Percentiles rank a stretch among this genome's conserved stretches.
These are phyloP conservation scores for Fusarium coffeatum DNA, from an alignment of 2,329 filamentous ascomycete species.

Conservation along the genomic window DNA sequence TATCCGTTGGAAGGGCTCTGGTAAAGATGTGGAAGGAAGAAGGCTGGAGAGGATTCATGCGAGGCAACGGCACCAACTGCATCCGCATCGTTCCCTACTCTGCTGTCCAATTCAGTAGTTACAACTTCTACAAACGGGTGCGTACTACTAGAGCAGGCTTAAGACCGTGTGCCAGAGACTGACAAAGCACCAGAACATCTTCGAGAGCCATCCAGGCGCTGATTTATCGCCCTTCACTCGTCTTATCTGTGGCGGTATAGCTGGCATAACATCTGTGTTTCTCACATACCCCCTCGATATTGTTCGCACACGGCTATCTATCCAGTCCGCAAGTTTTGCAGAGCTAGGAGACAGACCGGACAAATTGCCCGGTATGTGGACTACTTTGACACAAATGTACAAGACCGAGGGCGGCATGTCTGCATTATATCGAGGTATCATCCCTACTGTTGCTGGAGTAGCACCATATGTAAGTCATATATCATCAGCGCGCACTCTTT, in stretches of 20 bases:
- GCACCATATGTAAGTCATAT: slow-evolving; percentile 80
- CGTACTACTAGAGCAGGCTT: slow-evolving; percentile 45
- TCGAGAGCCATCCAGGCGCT: slow-evolving; percentile 79
- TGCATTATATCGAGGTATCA: slow-evolving; percentile 92
- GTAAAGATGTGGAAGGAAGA: slow-evolving; percentile 97
- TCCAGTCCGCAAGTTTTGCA: slow-evolving; percentile 96
- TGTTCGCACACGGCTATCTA: slow-evolving; percentile 92
- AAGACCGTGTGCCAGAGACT: background rate
- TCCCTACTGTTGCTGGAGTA: slow-evolving; percentile 94
- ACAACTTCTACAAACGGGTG: slow-evolving; percentile 96
- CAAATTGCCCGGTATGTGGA: slow-evolving; percentile 92
- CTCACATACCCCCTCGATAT: slow-evolving; percentile 98
- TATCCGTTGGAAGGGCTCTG: slow-evolving; percentile 89
- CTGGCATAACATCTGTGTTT: slow-evolving; percentile 94
- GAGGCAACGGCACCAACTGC: slow-evolving; percentile 97
- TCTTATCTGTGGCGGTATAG: slow-evolving; percentile 88
- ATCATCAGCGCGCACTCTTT: background rate
- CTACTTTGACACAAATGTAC: slow-evolving; percentile 85
- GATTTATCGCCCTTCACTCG: slow-evolving; percentile 80
- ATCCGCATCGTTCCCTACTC: slow-evolving; percentile 98
- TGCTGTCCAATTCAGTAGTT: slow-evolving; percentile 97
- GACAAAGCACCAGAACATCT: slow-evolving; percentile 67
- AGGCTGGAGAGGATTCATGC: slow-evolving; percentile 97
- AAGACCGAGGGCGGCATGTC: slow-evolving; percentile 85
- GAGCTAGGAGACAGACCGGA: slow-evolving; percentile 72